phyloP scores from a whole-genome alignment of 306 rosid genomes.

The Acacia crassicarpa region DNA sequence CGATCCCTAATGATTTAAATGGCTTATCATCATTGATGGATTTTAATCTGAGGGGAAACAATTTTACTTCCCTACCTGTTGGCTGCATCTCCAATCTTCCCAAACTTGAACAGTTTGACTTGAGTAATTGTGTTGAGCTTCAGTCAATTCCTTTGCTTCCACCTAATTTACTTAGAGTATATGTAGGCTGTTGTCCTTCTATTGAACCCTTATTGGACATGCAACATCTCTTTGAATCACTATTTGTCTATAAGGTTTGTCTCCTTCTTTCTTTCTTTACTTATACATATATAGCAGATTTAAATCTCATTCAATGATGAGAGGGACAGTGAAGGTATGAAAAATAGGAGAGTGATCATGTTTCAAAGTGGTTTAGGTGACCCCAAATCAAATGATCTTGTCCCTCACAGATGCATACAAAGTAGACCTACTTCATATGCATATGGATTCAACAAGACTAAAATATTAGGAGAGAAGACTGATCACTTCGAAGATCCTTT shows the following conservation, averaged over 20 bases:
- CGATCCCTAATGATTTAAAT: conserved; percentile 3
- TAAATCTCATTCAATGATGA: not conserved
- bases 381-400: no score
- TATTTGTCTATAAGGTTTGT: not conserved
- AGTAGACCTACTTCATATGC: not conserved
- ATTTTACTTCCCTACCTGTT: conserved; percentile 3
- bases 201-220: not conserved
- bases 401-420: no score
- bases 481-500: not conserved
- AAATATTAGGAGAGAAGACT: no score
- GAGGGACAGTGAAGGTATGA: not conserved
- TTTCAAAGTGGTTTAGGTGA: no score
- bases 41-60: not conserved
- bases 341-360: no score
- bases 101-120: not conserved
- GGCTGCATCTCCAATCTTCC: conserved; percentile 13
- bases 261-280: not conserved
- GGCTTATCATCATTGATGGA: not conserved
- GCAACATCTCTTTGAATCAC: not conserved
- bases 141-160: conserved; percentile 12
- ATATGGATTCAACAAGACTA: not conserved
- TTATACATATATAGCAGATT: not conserved
- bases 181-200: not conserved
- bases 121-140: not conserved
- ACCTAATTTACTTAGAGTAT: not conserved